phyloP scores from a whole-genome alignment of 75 land plant species.

The Gnetum montanum region DNA sequence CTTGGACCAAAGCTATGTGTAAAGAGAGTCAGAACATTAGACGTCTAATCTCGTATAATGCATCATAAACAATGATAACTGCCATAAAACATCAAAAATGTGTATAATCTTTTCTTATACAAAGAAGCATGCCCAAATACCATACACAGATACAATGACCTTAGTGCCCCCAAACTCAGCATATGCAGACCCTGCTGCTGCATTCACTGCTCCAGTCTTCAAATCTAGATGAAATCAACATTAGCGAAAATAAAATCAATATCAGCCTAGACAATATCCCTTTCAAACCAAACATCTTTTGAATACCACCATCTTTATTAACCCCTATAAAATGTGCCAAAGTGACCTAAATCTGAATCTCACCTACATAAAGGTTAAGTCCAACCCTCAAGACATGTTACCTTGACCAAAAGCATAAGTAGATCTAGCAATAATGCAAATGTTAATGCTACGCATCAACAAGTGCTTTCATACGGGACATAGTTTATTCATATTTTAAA shows the following conservation, averaged over 20 bases:
- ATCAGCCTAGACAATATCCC: neutral
- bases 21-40: too few relatives aligned
- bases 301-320: too few relatives aligned
- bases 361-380: neutral
- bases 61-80: too few relatives aligned
- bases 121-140: conserved; percentile 2
- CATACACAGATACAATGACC: conserved; percentile 98
- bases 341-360: neutral
- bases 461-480: too few relatives aligned
- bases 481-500: too few relatives aligned
- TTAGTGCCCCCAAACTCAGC: conserved; percentile 94
- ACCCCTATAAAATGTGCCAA: neutral
- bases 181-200: conserved; percentile 98
- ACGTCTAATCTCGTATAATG: too few relatives aligned
- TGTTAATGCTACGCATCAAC: too few relatives aligned
- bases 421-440: too few relatives aligned
- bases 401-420: neutral
- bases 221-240: conserved; percentile 34
- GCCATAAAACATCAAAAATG: neutral
- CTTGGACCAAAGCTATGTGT: conserved; percentile 84
- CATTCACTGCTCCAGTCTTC: conserved; percentile 81
- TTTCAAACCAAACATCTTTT: neutral
- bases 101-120: neutral
- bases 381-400: neutral
- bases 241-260: neutral